phyloP scores from a whole-genome alignment of 768 basidiomycete genomes.

The Mycena vitilis region DNA sequence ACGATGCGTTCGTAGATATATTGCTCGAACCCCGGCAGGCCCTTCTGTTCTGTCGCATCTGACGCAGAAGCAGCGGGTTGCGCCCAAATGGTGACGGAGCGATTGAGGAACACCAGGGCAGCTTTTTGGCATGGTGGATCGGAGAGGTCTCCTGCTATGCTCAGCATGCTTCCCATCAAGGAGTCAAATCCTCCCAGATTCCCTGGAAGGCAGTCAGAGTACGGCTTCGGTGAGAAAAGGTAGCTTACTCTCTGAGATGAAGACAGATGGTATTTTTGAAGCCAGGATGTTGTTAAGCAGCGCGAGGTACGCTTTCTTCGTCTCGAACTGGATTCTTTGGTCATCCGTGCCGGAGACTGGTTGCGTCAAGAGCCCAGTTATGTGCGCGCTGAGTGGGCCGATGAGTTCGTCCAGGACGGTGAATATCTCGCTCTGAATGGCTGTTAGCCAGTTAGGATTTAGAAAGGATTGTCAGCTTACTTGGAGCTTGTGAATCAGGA shows the following conservation, averaged over 20 bases:
- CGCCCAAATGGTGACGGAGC: conserved; percentile 77
- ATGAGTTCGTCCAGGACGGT: conserved; percentile 91
- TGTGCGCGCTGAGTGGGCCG: conserved; percentile 86
- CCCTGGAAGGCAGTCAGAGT: conserved; percentile 39
- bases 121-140: conserved; percentile 83
- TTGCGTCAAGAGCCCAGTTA: conserved; percentile 81
- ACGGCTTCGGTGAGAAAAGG: neutral
- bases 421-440: conserved; percentile 81
- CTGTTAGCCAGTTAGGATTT: conserved; percentile 5
- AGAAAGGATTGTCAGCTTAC: conserved; percentile 51
- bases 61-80: conserved; percentile 54
- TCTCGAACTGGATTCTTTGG: conserved; percentile 77
- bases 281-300: conserved; percentile 86
- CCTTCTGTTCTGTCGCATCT: conserved; percentile 47
- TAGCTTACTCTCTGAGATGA: conserved; percentile 87
- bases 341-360: conserved; percentile 92
- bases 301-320: conserved; percentile 88
- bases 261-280: conserved; percentile 83
- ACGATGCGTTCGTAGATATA: conserved; percentile 91
- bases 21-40: conserved; percentile 89
- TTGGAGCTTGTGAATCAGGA: conserved; percentile 92
- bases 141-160: conserved; percentile 77
- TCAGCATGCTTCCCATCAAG: conserved; percentile 79
- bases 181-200: conserved; percentile 74
- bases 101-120: conserved; percentile 83